These are phyloP conservation scores for Sporothrix brasiliensis DNA, from an alignment of 2,329 filamentous ascomycete species.

Conservation along the genomic window DNA sequence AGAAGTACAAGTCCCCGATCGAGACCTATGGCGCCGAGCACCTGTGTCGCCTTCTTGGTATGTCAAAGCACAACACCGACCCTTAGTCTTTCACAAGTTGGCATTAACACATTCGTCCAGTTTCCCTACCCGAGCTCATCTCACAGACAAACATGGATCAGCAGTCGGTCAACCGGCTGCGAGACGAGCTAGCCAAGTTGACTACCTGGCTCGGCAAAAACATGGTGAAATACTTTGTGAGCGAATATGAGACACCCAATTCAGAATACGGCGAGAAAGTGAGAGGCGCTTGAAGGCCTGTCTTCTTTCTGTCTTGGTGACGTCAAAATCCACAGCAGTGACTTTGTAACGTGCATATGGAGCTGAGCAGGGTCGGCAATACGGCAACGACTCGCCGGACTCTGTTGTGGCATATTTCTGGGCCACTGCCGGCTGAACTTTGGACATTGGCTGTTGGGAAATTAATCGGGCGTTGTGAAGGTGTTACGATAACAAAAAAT, in stretches of 20 bases:
- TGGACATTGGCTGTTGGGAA: too few species aligned
- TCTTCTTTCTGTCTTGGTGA: constrained; percentile 1
- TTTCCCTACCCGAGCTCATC: constrained; percentile 87
- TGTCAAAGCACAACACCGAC: constrained; percentile 37
- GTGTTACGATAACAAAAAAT: neutral
- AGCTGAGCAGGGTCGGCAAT: neutral
- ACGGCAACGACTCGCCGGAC: neutral
- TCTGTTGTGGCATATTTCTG: neutral
- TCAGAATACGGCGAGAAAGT: constrained; percentile 68
- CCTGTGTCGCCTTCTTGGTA: constrained; percentile 84
- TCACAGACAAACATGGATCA: constrained; percentile 98
- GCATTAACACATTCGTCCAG: constrained; percentile 50
- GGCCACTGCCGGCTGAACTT: too few species aligned
- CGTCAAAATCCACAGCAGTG: neutral
- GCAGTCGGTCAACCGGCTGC: constrained; percentile 81
- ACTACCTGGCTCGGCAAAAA: constrained; percentile 82
- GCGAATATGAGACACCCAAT: constrained; percentile 72
- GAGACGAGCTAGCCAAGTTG: constrained; percentile 86
- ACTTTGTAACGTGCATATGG: neutral
- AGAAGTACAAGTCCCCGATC: constrained; percentile 67
- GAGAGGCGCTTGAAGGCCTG: constrained; percentile 46
- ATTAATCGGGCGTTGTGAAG: neutral
- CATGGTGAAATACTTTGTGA: constrained; percentile 74
- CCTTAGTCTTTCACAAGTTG: neutral
- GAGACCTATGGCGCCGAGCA: constrained; percentile 95